phyloP scores from a whole-genome alignment of 306 rosid species.

The Quercus suber region DNA sequence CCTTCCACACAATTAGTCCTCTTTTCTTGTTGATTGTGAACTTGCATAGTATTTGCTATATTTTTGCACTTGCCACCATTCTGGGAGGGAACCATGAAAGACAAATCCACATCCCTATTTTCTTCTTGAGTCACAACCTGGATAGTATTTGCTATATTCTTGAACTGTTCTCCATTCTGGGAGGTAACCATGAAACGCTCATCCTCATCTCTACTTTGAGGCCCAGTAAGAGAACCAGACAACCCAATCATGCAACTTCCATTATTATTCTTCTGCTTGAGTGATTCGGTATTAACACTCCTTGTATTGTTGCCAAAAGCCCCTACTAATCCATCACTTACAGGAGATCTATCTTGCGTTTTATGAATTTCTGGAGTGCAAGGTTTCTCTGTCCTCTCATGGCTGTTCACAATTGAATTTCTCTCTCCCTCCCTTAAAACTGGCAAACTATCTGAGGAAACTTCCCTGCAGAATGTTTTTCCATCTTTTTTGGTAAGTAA shows the following conservation, averaged over 20 bases:
- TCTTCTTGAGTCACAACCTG: no score
- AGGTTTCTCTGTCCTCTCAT: conserved; percentile 20
- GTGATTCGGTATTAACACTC: conserved; percentile 6
- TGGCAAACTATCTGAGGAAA: conserved; percentile 32
- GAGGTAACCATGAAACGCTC: neutral
- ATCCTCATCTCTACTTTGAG: conserved; percentile 23
- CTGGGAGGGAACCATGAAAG: conserved; percentile 24
- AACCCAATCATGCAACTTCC: conserved; percentile 1
- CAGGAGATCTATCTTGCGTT: conserved; percentile 11
- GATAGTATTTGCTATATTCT: no score
- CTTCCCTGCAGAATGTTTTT: conserved; percentile 29
- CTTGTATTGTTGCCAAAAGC: conserved; percentile 17
- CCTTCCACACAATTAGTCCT: conserved; percentile 16
- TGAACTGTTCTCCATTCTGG: no score
- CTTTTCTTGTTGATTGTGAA: conserved; percentile 25
- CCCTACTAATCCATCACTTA: conserved; percentile 11
- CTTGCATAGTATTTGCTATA: conserved; percentile 19
- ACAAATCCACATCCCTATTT: no score
- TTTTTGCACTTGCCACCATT: conserved; percentile 22
- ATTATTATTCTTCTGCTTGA: conserved; percentile 27
- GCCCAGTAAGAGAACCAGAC: conserved; percentile 20
- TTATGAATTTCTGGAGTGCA: conserved; percentile 4
- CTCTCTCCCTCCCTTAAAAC: conserved; percentile 23
- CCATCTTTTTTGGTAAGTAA: neutral
- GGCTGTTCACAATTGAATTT: conserved; percentile 25